phyloP scores from a whole-genome alignment of 192 early-diverging fungal species.

The Obelidium mucronatum region DNA sequence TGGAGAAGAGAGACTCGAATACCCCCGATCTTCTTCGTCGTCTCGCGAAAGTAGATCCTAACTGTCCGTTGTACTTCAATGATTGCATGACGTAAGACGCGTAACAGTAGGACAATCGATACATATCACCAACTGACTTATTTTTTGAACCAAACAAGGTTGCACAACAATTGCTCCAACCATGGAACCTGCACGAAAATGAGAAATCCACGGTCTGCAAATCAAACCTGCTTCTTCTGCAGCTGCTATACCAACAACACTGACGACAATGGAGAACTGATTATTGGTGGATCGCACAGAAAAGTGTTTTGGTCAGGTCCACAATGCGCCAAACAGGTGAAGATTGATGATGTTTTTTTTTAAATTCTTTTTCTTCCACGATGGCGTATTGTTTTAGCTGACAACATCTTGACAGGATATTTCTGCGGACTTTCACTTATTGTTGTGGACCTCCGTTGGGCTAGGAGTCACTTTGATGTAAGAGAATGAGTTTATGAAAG shows the following conservation, averaged over 20 bases:
- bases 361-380: background rate
- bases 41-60: conserved; percentile 2
- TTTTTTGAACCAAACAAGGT: background rate
- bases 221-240: conserved; percentile 39
- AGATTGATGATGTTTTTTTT: background rate
- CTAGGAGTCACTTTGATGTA: conserved; percentile 17
- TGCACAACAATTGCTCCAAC: conserved; percentile 31
- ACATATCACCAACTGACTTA: background rate
- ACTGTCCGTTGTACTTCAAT: conserved; percentile 20
- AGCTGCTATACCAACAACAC: conserved; percentile 42
- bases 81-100: conserved; percentile 30
- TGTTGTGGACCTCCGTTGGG: conserved; percentile 28
- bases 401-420: conserved; percentile 19
- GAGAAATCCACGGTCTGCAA: conserved; percentile 4
- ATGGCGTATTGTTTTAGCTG: background rate
- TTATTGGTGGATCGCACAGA: conserved; percentile 34
- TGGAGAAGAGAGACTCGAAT: background rate
- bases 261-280: conserved; percentile 29
- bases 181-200: conserved; percentile 23
- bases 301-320: conserved; percentile 37
- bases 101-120: background rate
- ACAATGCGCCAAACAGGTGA: conserved; percentile 25
- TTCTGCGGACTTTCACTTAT: conserved; percentile 29
- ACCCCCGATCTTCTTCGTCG: background rate
- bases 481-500: background rate